A percentile compares a stretch with the other conserved stretches of the same genome.
phyloP scores from a whole-genome alignment of 2,329 filamentous ascomycete genomes.

The Claviceps capensis region DNA sequence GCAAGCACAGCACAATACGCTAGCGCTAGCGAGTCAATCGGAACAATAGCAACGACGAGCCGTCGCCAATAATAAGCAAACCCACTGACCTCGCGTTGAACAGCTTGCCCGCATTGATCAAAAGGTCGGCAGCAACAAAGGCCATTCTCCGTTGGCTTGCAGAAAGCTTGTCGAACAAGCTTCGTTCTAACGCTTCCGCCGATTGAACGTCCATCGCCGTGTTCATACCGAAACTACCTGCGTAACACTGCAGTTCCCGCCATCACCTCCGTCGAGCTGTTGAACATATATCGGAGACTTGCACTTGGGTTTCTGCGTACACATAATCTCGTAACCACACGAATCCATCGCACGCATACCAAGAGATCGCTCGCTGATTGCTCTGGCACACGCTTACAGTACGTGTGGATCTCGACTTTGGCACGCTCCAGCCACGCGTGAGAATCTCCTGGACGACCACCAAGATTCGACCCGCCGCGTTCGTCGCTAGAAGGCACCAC shows the following conservation, averaged over 20 bases:
- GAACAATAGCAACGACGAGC: constrained; percentile 1
- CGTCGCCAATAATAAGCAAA: neutral
- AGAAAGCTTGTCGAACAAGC: neutral
- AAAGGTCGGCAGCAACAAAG: constrained; percentile 2
- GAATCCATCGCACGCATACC: neutral
- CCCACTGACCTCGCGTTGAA: neutral
- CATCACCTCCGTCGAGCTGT: no score
- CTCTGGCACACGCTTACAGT: neutral
- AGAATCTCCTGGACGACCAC: no score
- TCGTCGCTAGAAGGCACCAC: no score
- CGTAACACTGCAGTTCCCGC: no score
- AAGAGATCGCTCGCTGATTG: neutral
- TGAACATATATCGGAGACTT: no score
- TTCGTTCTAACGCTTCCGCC: neutral
- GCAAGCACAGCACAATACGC: neutral
- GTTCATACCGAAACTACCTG: no score
- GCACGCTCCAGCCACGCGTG: constrained; percentile 6
- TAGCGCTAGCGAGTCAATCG: neutral
- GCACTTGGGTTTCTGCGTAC: no score
- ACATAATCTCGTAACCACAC: neutral
- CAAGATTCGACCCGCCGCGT: no score
- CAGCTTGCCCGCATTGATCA: neutral
- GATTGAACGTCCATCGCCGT: no score
- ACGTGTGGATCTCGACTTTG: constrained; percentile 4
- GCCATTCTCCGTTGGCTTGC: neutral